A percentile compares a stretch with the other conserved stretches of the same genome.
phyloP scores from a whole-genome alignment of 1,284 basidiomycete genomes.

The Boletellus deceptivus region DNA sequence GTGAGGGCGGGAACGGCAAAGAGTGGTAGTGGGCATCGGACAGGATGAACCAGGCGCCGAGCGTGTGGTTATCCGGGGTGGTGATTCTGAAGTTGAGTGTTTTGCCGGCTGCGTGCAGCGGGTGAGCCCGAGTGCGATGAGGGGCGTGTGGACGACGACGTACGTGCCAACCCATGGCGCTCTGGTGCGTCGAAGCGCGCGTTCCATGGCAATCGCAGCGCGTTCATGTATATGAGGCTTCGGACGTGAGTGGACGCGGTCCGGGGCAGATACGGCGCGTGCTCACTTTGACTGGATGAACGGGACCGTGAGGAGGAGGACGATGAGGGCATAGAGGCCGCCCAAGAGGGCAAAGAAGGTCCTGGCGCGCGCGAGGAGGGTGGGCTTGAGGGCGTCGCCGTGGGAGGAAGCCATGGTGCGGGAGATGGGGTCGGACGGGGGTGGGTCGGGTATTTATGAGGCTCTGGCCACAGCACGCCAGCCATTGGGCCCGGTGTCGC shows the following conservation, averaged over 20 bases:
- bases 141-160: constrained; percentile 29
- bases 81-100: constrained; percentile 69
- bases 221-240: constrained; percentile 66
- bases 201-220: constrained; percentile 61
- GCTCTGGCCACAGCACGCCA: neutral
- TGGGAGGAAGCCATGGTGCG: constrained; percentile 10
- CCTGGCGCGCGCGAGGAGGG: constrained; percentile 36
- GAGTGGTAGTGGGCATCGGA: constrained; percentile 65
- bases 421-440: neutral
- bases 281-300: constrained; percentile 74
- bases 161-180: constrained; percentile 80
- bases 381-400: constrained; percentile 4
- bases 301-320: constrained; percentile 59
- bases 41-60: constrained; percentile 91
- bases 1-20: constrained; percentile 35
- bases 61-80: constrained; percentile 72
- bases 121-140: no score
- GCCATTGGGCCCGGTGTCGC: neutral
- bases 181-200: constrained; percentile 68
- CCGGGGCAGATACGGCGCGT: constrained; percentile 7
- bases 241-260: constrained; percentile 10
- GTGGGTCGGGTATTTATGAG: constrained; percentile 19
- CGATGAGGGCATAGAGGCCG: constrained; percentile 50
- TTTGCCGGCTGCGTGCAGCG: constrained; percentile 60
- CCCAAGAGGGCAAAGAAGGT: constrained; percentile 41